Conservation (phyloP, 1,139 yeast genomes). For the Geotrichum australiense region DNA sequence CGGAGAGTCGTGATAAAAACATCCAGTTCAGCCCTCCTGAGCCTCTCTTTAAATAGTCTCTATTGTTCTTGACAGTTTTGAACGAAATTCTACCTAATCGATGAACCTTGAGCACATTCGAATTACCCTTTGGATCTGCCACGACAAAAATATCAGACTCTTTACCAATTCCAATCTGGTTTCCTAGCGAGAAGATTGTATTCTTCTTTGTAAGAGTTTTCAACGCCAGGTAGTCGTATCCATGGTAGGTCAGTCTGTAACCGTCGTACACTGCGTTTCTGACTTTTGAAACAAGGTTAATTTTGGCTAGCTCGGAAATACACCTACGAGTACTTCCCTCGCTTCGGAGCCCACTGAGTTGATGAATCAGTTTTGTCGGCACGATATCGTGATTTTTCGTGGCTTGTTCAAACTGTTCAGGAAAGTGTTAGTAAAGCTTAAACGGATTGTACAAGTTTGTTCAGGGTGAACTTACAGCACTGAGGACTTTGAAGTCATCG, state of each 20-base stretch:
- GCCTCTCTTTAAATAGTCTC: conserved; percentile 77
- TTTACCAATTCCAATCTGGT: conserved; percentile 92
- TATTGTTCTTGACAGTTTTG: conserved; percentile 81
- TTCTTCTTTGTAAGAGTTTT: conserved; percentile 69
- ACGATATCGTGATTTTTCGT: conserved; percentile 91
- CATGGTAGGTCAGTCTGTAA: conserved; percentile 77
- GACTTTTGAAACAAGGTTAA: conserved; percentile 66
- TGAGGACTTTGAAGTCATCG: conserved; percentile 84
- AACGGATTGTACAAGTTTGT: neutral
- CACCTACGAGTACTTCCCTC: conserved; percentile 71
- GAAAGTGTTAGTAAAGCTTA: neutral
- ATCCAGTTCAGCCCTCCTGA: conserved; percentile 70
- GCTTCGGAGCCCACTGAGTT: conserved; percentile 70
- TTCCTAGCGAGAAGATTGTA: conserved; percentile 70
- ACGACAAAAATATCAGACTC: conserved; percentile 94
- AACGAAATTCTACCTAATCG: conserved; percentile 91
- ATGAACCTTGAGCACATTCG: conserved; percentile 76
- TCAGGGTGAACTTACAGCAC: conserved; percentile 48
- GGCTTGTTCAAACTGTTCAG: conserved; percentile 54
- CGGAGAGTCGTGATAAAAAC: conserved; percentile 84
- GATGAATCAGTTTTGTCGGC: conserved; percentile 77
- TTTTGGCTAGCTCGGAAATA: conserved; percentile 79
- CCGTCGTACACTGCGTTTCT: conserved; percentile 86
- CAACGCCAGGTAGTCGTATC: conserved; percentile 86
- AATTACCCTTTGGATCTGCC: conserved; percentile 53